These are phyloP conservation scores for Lepidium aucheri DNA, from an alignment of 345 rosid genomes.

Conservation along the genomic window DNA sequence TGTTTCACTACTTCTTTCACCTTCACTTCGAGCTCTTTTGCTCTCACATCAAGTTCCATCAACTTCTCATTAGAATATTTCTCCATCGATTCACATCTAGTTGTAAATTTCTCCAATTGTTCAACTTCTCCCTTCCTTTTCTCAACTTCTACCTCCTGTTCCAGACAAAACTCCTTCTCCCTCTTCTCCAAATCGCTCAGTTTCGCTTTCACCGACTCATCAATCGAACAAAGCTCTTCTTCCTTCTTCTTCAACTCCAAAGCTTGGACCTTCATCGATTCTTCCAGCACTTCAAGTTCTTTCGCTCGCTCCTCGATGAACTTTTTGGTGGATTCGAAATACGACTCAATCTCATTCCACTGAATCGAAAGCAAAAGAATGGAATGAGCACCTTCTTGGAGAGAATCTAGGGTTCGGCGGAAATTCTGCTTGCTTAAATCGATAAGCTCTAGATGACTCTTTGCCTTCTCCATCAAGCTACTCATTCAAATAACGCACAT, in stretches of 20 bases:
- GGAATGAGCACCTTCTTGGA: conserved; percentile 36
- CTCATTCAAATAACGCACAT: background rate
- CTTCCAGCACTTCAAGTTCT: conserved; percentile 24
- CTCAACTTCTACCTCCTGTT: background rate
- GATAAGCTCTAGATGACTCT: background rate
- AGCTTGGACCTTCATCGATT: conserved; percentile 3
- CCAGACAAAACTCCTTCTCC: conserved; percentile 19
- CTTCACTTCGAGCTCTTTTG: conserved; percentile 14
- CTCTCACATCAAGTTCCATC: background rate
- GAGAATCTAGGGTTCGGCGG: conserved; percentile 22
- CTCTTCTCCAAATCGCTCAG: conserved; percentile 19
- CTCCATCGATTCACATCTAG: background rate
- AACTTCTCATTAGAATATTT: background rate
- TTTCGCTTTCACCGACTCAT: background rate
- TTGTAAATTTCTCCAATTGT: background rate
- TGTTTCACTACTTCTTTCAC: background rate
- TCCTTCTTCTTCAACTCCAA: conserved; percentile 11
- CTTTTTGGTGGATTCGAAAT: conserved; percentile 19
- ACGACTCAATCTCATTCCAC: conserved; percentile 39
- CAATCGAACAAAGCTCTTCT: background rate
- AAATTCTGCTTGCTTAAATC: conserved; percentile 14
- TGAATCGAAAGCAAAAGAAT: conserved; percentile 32
- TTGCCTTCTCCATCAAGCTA: conserved; percentile 24
- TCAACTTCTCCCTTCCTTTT: conserved; percentile 7
- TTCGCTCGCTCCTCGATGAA: conserved; percentile 22